A percentile compares a stretch with the other conserved stretches of the same genome.
phyloP scores from a whole-genome alignment of 1,284 basidiomycete species.

The Leccinum holopus region DNA sequence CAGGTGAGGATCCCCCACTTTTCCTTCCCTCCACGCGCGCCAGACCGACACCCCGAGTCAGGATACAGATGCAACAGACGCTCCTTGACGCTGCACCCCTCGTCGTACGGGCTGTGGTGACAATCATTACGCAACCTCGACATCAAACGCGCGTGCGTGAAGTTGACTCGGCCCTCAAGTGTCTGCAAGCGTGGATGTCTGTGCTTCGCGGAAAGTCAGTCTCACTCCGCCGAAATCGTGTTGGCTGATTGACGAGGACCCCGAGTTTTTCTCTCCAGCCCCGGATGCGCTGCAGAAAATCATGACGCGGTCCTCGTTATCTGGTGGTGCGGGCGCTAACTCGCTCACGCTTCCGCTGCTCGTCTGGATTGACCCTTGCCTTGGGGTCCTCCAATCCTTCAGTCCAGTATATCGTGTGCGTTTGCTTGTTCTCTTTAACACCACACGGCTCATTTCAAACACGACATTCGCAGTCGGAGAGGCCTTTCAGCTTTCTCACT shows the following conservation, averaged over 20 bases:
- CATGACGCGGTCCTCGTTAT: constrained; percentile 68
- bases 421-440: constrained; percentile 5
- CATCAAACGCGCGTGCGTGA: constrained; percentile 38
- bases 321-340: constrained; percentile 67
- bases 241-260: constrained; percentile 11
- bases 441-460: background rate
- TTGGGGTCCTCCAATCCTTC: constrained; percentile 54
- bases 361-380: constrained; percentile 57
- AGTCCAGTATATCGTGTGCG: constrained; percentile 44
- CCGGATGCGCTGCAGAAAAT: constrained; percentile 46
- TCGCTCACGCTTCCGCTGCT: constrained; percentile 81
- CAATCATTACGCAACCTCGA: constrained; percentile 44
- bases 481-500: constrained; percentile 58
- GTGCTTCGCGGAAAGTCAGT: constrained; percentile 66
- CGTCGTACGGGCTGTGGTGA: constrained; percentile 65
- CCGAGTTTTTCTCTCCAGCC: no score
- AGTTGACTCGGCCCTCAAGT: constrained; percentile 69
- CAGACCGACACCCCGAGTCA: constrained; percentile 30
- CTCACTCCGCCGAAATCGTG: background rate
- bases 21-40: constrained; percentile 6
- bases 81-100: constrained; percentile 64
- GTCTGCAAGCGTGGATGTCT: constrained; percentile 79
- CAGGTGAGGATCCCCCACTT: constrained; percentile 52
- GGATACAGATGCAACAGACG: constrained; percentile 61
- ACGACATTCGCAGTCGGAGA: constrained; percentile 36